Percentiles rank a stretch among this genome's conserved stretches.
Conservation (phyloP, 2,329 filamentous ascomycete species). For the Intubia oerlemansii region DNA sequence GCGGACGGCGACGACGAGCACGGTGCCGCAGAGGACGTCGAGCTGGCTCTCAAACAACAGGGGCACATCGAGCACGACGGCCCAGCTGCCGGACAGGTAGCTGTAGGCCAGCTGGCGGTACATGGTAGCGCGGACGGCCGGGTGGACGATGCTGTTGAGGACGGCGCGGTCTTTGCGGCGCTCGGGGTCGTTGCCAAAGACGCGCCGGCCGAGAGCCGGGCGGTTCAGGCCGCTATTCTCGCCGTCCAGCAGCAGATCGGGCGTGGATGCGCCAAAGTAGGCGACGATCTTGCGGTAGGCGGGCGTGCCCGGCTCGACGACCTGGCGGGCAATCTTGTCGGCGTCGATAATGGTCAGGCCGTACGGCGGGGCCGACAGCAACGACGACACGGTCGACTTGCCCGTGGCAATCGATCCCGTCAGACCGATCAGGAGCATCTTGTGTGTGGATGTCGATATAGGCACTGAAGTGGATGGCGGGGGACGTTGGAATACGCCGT, state of each 20-base stretch:
- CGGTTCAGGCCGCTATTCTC: conserved; percentile 38
- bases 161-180: conserved; percentile 48
- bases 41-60: conserved; percentile 76
- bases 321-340: conserved; percentile 75
- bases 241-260: conserved; percentile 53
- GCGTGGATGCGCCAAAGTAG: conserved; percentile 64
- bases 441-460: conserved; percentile 1
- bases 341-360: conserved; percentile 83
- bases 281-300: conserved; percentile 68
- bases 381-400: conserved; percentile 82
- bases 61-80: conserved; percentile 80
- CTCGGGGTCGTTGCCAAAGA: conserved; percentile 65
- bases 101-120: conserved; percentile 49
- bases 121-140: conserved; percentile 68
- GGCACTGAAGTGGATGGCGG: background rate
- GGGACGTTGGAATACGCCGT: background rate
- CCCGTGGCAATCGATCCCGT: conserved; percentile 96
- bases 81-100: conserved; percentile 63
- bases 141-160: conserved; percentile 82
- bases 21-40: conserved; percentile 66
- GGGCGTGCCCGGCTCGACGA: conserved; percentile 76
- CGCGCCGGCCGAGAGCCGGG: conserved; percentile 59
- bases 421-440: conserved; percentile 88
- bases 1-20: conserved; percentile 68
- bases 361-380: conserved; percentile 65